Evolutionary conservation across 805 yeast genomes (phyloP).

Genomic region (Starmerella vaccinii): DNA sequence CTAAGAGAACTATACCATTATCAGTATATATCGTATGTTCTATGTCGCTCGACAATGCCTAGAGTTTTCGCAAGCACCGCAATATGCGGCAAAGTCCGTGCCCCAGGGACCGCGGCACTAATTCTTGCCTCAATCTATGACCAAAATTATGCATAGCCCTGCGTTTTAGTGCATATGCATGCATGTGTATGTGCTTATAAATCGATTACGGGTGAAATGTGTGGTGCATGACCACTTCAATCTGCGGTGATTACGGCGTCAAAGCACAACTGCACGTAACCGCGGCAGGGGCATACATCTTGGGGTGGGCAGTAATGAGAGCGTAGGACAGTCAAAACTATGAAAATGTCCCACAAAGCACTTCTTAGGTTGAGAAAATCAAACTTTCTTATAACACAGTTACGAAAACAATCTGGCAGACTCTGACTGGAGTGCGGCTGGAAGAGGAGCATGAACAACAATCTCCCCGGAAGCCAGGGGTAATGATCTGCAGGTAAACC

Average conservation of each 20-base stretch:
- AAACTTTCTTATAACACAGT: no score
- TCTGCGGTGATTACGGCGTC: not conserved
- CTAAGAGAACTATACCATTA: no score
- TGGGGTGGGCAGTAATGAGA: no score
- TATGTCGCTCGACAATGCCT: no score
- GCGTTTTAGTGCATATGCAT: not conserved
- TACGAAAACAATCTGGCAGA: no score
- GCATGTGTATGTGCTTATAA: not conserved
- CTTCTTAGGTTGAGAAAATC: not conserved
- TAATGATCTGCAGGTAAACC: not conserved
- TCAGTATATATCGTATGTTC: no score
- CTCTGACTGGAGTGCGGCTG: no score
- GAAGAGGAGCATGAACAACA: no score
- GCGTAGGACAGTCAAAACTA: no score
- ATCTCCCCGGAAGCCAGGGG: not conserved
- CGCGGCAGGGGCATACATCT: not conserved
- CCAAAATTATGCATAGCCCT: not conserved
- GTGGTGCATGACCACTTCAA: not conserved
- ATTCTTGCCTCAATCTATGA: not conserved
- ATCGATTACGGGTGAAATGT: not conserved
- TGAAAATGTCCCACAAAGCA: no score
- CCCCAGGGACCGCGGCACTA: not conserved
- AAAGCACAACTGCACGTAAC: not conserved
- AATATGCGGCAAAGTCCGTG: not conserved
- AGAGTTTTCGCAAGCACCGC: no score